Conservation (phyloP, 2,329 filamentous ascomycete species). For the Lecanoromycetidae sp. region DNA sequence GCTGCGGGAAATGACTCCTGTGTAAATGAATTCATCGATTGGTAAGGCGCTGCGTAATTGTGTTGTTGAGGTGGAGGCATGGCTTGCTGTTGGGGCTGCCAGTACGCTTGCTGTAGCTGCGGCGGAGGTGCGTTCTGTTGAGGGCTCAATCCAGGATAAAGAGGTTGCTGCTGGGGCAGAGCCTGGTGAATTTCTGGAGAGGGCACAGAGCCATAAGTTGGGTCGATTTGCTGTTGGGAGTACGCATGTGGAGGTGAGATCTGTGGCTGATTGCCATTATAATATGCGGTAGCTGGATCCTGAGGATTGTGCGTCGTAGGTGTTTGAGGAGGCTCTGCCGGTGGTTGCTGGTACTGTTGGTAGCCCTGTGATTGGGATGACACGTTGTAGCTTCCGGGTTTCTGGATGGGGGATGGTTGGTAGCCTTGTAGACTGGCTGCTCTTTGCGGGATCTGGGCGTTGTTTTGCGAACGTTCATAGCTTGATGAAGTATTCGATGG, state of each 20-base stretch:
- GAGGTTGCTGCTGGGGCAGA: conserved; percentile 31
- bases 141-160: conserved; percentile 38
- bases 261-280: conserved; percentile 19
- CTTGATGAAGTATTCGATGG: conserved; percentile 17
- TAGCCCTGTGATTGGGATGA: conserved; percentile 23
- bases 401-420: conserved; percentile 26
- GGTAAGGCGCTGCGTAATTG: conserved; percentile 30
- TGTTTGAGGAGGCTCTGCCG: conserved; percentile 34
- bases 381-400: conserved; percentile 33
- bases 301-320: conserved; percentile 23
- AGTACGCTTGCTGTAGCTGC: conserved; percentile 34
- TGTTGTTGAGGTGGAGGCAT: conserved; percentile 26
- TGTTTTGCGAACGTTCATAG: conserved; percentile 14
- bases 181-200: conserved; percentile 29
- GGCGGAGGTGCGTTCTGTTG: conserved; percentile 48
- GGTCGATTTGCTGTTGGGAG: conserved; percentile 9
- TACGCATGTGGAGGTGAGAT: conserved; percentile 27
- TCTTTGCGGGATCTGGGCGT: conserved; percentile 12
- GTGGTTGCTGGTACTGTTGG: conserved; percentile 31
- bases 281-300: conserved; percentile 15
- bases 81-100: conserved; percentile 37
- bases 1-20: conserved; percentile 55
- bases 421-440: conserved; percentile 15
- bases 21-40: conserved; percentile 32
- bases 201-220: conserved; percentile 9